Evolutionary conservation across 805 yeast genomes (phyloP).

Genomic region (Metschnikowia baotianmanensis): DNA sequence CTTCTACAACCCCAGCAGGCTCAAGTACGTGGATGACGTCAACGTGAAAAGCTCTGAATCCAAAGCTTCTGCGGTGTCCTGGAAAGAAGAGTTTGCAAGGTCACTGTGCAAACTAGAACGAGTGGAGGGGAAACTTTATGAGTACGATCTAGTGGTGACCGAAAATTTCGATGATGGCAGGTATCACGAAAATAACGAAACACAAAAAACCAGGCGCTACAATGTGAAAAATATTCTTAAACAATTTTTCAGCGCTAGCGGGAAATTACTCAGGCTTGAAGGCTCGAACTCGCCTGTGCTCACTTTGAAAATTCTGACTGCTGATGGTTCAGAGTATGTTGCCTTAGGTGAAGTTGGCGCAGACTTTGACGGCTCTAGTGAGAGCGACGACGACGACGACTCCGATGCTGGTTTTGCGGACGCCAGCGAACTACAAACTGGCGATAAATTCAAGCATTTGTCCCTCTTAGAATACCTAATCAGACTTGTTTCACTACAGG

Average conservation of each 20-base stretch:
- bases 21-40: slow-evolving; percentile 27
- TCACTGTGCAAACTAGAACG: slow-evolving; percentile 43
- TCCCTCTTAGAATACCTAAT: slow-evolving; percentile 63
- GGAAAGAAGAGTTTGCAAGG: slow-evolving; percentile 73
- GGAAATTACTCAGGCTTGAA: slow-evolving; percentile 58
- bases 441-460: slow-evolving; percentile 33
- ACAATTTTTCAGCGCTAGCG: slow-evolving; percentile 69
- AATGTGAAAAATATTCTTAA: slow-evolving; percentile 45
- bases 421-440: neutral
- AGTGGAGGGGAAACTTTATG: slow-evolving; percentile 28
- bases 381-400: slow-evolving; percentile 26
- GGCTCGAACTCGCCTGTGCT: slow-evolving; percentile 65
- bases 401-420: slow-evolving; percentile 13
- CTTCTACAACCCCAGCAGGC: slow-evolving; percentile 54
- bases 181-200: slow-evolving; percentile 57
- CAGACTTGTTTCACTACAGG: slow-evolving; percentile 58
- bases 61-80: slow-evolving; percentile 40
- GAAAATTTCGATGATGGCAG: slow-evolving; percentile 70
- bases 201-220: slow-evolving; percentile 31
- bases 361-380: slow-evolving; percentile 16
- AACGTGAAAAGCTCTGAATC: neutral
- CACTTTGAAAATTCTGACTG: slow-evolving; percentile 47
- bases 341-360: slow-evolving; percentile 22
- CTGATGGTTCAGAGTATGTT: slow-evolving; percentile 19
- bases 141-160: slow-evolving; percentile 45